Percentiles rank a stretch among this genome's conserved stretches.
These are phyloP conservation scores for Nitzschia inconspicua DNA, from an alignment of 108 stramenopile genomes.

Conservation along the genomic window DNA sequence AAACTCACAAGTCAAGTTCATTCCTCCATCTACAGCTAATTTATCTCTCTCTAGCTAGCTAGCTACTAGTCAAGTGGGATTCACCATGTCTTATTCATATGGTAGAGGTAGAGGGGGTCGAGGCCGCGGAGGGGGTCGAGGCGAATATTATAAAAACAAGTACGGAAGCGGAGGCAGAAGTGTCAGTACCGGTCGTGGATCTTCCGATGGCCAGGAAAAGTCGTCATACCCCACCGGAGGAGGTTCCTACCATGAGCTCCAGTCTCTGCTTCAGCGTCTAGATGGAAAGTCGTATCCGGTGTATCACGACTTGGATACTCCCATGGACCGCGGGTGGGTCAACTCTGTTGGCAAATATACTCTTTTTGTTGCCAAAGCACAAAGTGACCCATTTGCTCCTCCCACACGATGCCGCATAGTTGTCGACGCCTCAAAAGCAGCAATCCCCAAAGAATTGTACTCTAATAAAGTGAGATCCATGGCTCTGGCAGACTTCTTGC, in stretches of 20 bases:
- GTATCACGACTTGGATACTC: conserved; percentile 88
- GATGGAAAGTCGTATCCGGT: conserved; percentile 84
- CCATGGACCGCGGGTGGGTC: conserved; percentile 53
- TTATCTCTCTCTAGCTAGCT: not conserved
- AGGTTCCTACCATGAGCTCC: conserved; percentile 65
- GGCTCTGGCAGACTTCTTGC: conserved; percentile 82
- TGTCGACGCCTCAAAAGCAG: conserved; percentile 52
- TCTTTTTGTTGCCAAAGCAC: conserved; percentile 79
- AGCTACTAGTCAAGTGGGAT: too few species aligned
- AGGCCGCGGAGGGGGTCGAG: conserved; percentile 1
- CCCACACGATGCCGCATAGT: conserved; percentile 86
- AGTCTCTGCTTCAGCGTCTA: conserved; percentile 53
- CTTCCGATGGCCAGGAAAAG: not conserved
- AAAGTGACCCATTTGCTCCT: conserved; percentile 93
- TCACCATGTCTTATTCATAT: conserved; percentile 1
- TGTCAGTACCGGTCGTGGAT: not conserved
- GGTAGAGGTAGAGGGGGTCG: not conserved
- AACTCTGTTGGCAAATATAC: conserved; percentile 41
- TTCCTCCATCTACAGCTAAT: not conserved
- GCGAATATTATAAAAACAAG: conserved; percentile 15
- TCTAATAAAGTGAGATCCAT: conserved; percentile 63
- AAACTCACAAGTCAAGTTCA: too few species aligned
- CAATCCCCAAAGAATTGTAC: conserved; percentile 67
- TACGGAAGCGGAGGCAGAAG: conserved; percentile 3
- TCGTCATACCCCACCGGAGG: conserved; percentile 29